Evolutionary conservation across 305 asterid species (phyloP), one percentile per base, ranked within the genome.

Genomic region (Fraxinus dipetala): DNA sequence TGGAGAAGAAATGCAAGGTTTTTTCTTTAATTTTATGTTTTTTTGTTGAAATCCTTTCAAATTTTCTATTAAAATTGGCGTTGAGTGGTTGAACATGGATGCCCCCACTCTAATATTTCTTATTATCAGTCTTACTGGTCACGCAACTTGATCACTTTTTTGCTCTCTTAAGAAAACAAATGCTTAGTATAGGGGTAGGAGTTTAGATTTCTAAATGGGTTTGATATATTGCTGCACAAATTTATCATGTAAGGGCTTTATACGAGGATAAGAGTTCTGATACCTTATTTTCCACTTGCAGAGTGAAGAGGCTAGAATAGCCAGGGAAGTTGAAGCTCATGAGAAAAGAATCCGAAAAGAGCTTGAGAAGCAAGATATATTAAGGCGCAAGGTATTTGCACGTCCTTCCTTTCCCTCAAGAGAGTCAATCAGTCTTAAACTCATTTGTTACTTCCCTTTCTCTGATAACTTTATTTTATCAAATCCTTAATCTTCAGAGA

Each of bases 1-100:
- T 90, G 84, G 96, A 92, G 84, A 93, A 93, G 92, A 95, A 95
- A 82, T 93, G 95, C 79, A 95, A 95, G 98, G 98, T 90, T 81
- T 83, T 61, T 56, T 79, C 78, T 83, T 83, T 72, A 76, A 20
- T 35, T 51, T 40, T 63, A 13, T 9, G 5, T 38, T 59, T 24
- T 2, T 9, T 43, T 72, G 38, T 67, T 26, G 54, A 48, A 70
- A 81, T 36, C 80, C 32, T 22, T 81, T 76, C 72, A 76, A 16
- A 76, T 31, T 65, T 72, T 77, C 79, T 79, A 35, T 22, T 76
- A 36, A 54, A 22, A 72, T 74, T 74, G 18, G 35, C 32, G 40
- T 81, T 78, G 56, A 13, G 14, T 69, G 40, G 36, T 30, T 34
- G 20, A 28, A 67, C 74, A 10, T 11, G 36, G 32, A 24, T 24